phyloP scores from a whole-genome alignment of 345 rosid genomes.

The Citrus medica region DNA sequence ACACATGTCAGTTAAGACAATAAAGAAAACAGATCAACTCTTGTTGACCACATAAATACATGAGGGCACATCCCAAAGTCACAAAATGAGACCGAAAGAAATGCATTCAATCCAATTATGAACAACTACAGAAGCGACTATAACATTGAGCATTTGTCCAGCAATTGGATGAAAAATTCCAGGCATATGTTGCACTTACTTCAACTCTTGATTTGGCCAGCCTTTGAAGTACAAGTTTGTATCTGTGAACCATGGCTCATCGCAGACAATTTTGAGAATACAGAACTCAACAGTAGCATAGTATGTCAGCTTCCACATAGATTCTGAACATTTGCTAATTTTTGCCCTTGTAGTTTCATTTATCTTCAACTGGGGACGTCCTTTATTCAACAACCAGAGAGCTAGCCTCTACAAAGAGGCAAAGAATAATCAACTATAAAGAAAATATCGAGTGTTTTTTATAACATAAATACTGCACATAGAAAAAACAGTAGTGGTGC shows the following conservation, averaged over 20 bases:
- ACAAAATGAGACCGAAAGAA: neutral
- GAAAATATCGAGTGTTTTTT: neutral
- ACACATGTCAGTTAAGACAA: conserved; percentile 5
- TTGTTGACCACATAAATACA: neutral
- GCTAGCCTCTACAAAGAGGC: conserved; percentile 54
- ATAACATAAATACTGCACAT: neutral
- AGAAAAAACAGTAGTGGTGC: neutral
- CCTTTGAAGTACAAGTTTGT: conserved; percentile 53
- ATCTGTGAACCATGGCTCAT: conserved; percentile 80
- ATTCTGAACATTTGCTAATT: conserved; percentile 73
- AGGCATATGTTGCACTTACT: conserved; percentile 45
- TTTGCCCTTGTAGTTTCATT: conserved; percentile 49
- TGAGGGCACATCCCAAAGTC: neutral
- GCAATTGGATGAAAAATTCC: neutral
- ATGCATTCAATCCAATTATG: neutral
- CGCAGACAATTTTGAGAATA: conserved; percentile 44
- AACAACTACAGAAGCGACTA: neutral
- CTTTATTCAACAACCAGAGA: conserved; percentile 46
- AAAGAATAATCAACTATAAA: conserved; percentile 13
- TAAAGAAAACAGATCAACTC: neutral
- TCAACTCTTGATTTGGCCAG: conserved; percentile 92
- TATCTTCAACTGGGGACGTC: conserved; percentile 39
- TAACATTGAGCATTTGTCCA: neutral
- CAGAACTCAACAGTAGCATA: conserved; percentile 63
- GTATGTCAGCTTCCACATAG: conserved; percentile 85